Base-by-base conservation (phyloP, 495 filamentous ascomycete species). In the Chaetomium tenue region DNA sequence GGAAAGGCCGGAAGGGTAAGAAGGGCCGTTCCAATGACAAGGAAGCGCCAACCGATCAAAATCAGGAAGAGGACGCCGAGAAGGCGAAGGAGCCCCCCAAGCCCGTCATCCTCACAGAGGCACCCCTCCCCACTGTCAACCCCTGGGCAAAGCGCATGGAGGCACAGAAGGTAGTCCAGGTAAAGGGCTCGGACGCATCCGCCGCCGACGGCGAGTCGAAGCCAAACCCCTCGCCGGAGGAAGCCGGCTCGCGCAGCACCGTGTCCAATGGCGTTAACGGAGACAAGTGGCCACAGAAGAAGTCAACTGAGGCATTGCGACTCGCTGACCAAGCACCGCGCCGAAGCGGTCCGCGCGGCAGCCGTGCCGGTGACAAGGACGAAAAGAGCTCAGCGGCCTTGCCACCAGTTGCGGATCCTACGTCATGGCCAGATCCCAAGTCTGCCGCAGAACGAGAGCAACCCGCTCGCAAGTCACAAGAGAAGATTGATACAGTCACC, bases 341-440 rank as follows among this genome's bases (percentile, higher is more conserved):
- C 62, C 78, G 80, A 66, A 63, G 67, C 42, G 79, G 68, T 25
- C 77, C 81, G n/a, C 77, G 82, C 44, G 79, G 77, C n/a, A 75
- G 71, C 54, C 79, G 81, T 58, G 68, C 65, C n/a, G 67, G 71
- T 9, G 85, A 86, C 50, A 82, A 78, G 64, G 81, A 83, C 28
- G 79, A 78, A 20, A 80, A 81, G 64, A 47, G 59, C 39, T 40
- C 71, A n/a, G 71, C 65, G 4, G 64, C 75, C 20, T 55, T 83
- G 18, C 79, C 86, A 48, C 83, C 88, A 16, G 83, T 87, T 5
- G 88, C 89, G 42, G 89, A 84, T 75, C 81, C 89, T 46, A 79
- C 84, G 33, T 87, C 86, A 33, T 98, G 94, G 94, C 94, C 94
- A 22, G 96, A 94, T 11, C 92, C 92, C 1, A 89, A 96, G 61